Conservation (phyloP, 2,329 filamentous ascomycete genomes). For the Ambrosiella cleistominuta region DNA sequence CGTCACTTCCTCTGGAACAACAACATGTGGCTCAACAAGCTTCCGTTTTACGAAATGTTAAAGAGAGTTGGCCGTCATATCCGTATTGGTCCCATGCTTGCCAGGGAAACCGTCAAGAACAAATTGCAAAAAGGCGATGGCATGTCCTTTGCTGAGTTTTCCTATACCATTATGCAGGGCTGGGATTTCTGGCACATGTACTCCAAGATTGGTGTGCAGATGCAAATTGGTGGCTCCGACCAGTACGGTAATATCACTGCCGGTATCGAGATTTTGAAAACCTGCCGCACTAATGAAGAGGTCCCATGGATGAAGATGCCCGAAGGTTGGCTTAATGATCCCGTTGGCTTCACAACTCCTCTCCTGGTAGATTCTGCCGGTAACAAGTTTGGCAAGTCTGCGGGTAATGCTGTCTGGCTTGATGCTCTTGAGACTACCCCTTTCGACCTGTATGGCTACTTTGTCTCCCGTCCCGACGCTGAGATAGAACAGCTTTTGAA, state of each 20-base stretch:
- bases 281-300: conserved; percentile 43
- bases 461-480: conserved; percentile 63
- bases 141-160: conserved; percentile 87
- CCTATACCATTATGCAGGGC: conserved; percentile 80
- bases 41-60: conserved; percentile 58
- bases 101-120: conserved; percentile 71
- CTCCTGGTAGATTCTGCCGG: conserved; percentile 73
- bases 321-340: conserved; percentile 31
- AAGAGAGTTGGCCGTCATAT: conserved; percentile 54
- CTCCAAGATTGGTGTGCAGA: conserved; percentile 44
- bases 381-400: conserved; percentile 85
- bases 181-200: conserved; percentile 96
- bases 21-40: conserved; percentile 59
- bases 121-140: conserved; percentile 74
- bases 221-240: conserved; percentile 89
- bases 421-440: conserved; percentile 61
- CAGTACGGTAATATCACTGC: conserved; percentile 93
- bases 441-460: conserved; percentile 84
- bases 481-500: conserved; percentile 70
- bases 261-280: conserved; percentile 70
- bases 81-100: conserved; percentile 72
- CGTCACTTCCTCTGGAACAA: conserved; percentile 61
- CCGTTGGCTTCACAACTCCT: conserved; percentile 79
- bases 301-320: conserved; percentile 25
- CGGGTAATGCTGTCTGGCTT: conserved; percentile 87